Evolutionary conservation across 139 green algal species (phyloP), one percentile per base, ranked within the genome.

Genomic region (Penium margaritaceum): DNA sequence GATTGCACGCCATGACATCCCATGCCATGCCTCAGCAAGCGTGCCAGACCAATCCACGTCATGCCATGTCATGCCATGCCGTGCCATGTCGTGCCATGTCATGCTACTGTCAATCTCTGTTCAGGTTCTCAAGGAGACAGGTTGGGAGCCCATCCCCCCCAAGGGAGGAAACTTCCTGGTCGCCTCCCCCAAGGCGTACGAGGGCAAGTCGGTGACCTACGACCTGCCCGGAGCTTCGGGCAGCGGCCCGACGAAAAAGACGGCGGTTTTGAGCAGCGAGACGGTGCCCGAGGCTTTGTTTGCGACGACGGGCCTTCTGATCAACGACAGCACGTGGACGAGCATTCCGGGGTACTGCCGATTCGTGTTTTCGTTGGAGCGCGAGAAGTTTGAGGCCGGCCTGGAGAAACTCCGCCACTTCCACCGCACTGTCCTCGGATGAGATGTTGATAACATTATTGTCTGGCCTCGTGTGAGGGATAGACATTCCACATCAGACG

Each of bases 291-390:
- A 77, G 33, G 70, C 58, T 21, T 15, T 77, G 37, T 70, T 36
- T 9, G 21, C 30, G 17, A 33, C 55, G 4, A 58, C 47, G 3
- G 70, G 70, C 4, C 21, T 77, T 14, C 15, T 68, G 29, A 58
- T 77, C 32, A 71, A 77, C 35, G 39, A 57, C 55, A 77, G 70
- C 36, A 17, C n/a, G 19, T 71, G 55, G 70, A 77, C 35, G 2
- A 36, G 46, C 55, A 57, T 77, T 47, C 36, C 55, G 7, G 38
- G 39, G 19, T 70, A 70, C 55, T 77, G 70, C 27, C 55, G 70
- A 15, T 77, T 77, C 41, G 54, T 71, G 55, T 19, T 71, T 3
- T 39, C 27, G 6, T 7, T 75, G 1, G 68, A 75, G 1, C 24
- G 68, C 33, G 24, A 60, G 27, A 29, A 67, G n/a, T 75, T 75